Evolutionary conservation across 768 basidiomycete genomes (phyloP).

Genomic region (Rubroboletus satanas): DNA sequence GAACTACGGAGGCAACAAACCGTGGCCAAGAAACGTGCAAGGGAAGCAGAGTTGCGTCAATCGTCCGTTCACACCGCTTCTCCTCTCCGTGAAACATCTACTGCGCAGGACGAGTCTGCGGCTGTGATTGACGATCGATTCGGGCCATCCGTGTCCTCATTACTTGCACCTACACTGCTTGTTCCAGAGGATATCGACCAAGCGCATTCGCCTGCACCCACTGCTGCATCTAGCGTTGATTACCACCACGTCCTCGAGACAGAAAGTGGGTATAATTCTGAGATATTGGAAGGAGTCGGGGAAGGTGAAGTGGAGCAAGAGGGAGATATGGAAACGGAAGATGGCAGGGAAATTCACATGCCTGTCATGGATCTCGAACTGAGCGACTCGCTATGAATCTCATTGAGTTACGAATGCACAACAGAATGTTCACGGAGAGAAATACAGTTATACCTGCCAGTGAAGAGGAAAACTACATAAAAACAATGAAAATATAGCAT

Average conservation of each 20-base stretch:
- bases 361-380: conserved; percentile 30
- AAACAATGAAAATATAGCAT: neutral
- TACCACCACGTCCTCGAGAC: conserved; percentile 35
- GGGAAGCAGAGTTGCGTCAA: conserved; percentile 32
- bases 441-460: neutral
- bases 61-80: conserved; percentile 23
- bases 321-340: conserved; percentile 22
- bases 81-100: conserved; percentile 27
- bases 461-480: neutral
- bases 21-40: conserved; percentile 49
- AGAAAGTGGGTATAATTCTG: conserved; percentile 58
- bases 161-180: conserved; percentile 23
- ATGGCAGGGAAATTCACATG: conserved; percentile 17
- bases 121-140: conserved; percentile 27
- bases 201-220: conserved; percentile 48
- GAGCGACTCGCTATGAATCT: conserved; percentile 20
- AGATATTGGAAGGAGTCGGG: conserved; percentile 32
- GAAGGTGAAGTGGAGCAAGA: conserved; percentile 28
- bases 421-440: neutral
- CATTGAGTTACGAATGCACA: neutral
- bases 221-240: conserved; percentile 48
- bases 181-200: conserved; percentile 32
- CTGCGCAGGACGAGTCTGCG: conserved; percentile 28
- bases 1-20: conserved; percentile 49
- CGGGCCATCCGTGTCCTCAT: conserved; percentile 24